Percentiles rank a stretch among this genome's conserved stretches.
phyloP scores from a whole-genome alignment of 1,139 yeast species.

The Scheffersomyces cryptocercus region DNA sequence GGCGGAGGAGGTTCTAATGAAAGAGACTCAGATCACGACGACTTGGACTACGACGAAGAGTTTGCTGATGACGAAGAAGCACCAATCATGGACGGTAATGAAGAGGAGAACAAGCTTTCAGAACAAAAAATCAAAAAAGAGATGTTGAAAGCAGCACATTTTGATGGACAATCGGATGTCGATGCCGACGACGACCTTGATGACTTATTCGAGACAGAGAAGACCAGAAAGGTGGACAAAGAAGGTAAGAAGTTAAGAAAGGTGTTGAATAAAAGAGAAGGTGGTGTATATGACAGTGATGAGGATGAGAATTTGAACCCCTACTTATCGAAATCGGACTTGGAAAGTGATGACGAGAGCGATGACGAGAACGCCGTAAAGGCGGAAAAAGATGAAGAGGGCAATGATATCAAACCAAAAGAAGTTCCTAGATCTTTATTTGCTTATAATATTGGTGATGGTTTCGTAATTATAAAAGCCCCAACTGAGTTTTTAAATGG shows the following conservation, averaged over 20 bases:
- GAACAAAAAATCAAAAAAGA: conserved; percentile 88
- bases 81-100: conserved; percentile 95
- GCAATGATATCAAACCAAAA: conserved; percentile 5
- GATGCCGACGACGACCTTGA: conserved; percentile 63
- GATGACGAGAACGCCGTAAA: conserved; percentile 41
- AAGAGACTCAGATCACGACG: conserved; percentile 83
- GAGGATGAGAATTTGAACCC: conserved; percentile 73
- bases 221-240: conserved; percentile 77
- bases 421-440: conserved; percentile 34
- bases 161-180: conserved; percentile 62
- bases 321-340: conserved; percentile 71
- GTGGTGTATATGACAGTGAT: conserved; percentile 87
- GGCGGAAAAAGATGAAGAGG: conserved; percentile 31
- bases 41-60: conserved; percentile 92
- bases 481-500: conserved; percentile 59
- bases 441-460: conserved; percentile 57
- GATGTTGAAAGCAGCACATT: conserved; percentile 81
- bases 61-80: conserved; percentile 99
- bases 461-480: conserved; percentile 68
- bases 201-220: conserved; percentile 62
- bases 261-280: conserved; percentile 82
- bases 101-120: conserved; percentile 88
- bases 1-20: conserved; percentile 54
- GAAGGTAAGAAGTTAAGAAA: conserved; percentile 87
- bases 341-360: conserved; percentile 52